Evolutionary conservation across 352 stramenopile genomes (phyloP), one percentile per base, ranked within the genome.

Genomic region (Peronospora tabacina): DNA sequence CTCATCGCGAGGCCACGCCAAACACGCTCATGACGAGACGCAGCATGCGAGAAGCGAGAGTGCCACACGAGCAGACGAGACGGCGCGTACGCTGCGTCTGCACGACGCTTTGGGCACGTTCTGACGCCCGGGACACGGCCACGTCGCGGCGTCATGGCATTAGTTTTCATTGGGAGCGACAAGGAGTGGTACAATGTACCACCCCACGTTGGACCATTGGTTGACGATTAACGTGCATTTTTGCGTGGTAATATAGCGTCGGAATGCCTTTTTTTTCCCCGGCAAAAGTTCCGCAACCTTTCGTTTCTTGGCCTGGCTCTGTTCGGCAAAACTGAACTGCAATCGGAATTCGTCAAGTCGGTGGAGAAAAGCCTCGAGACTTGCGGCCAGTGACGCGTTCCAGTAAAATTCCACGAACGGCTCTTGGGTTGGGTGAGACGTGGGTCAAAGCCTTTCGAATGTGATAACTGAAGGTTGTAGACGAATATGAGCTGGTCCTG

Each of bases 51-150:
- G 33, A 83, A 69, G 36, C 44, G 52, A 36, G 79, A 90, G 55
- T 76, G 79, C 79, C 79, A 90, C 44, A 72, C 79, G 3, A 90
- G 38, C 42, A 75, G 58, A 38, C 75, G 64, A 11, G 66, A 66
- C 10, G 57, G 43, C 6, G 73, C 69, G 36, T 73, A 58, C 28
- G 51, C 33, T 16, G 24, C 37, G 10, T 59, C 38, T 0, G 30
- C 39, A 16, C 30, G 51, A 20, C 52, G 44, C 34, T 66, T 49
- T 2, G 65, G 32, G 24, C 46, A 29, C 28, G 52, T 44, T 9
- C 45, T 32, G 3, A 35, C 11, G 12, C 41, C 53, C 20, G 49
- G 33, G 16, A 44, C 44, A 22, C 44, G 52, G n/a, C 49, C 56
- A 17, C 50, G 56, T 20, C 71, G 67, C 36, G 69, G 63, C 36